phyloP scores from a whole-genome alignment of 805 yeast species.

The Yarrowia keelungensis region DNA sequence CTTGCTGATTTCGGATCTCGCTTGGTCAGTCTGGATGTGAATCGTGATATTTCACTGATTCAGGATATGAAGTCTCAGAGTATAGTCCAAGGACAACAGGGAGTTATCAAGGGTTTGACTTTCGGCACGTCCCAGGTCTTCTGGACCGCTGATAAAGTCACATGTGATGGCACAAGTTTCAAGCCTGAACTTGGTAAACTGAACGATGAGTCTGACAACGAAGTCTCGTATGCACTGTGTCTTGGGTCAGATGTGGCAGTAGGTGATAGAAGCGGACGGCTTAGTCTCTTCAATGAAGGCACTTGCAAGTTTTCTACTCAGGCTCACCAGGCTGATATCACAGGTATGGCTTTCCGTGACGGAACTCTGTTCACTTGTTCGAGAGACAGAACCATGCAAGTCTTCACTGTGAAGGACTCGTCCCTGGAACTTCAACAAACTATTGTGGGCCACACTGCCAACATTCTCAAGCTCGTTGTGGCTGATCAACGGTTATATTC shows the following conservation, averaged over 20 bases:
- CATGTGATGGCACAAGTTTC: constrained; percentile 1
- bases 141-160: constrained; percentile 26
- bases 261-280: not conserved
- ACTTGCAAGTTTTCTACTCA: constrained; percentile 9
- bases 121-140: constrained; percentile 2
- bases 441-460: constrained; percentile 64
- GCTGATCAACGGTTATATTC: constrained; percentile 54
- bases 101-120: constrained; percentile 28
- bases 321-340: constrained; percentile 23
- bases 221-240: constrained; percentile 1
- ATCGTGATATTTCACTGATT: not conserved
- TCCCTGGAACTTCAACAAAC: constrained; percentile 67
- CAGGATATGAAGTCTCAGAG: constrained; percentile 5
- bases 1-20: constrained; percentile 2
- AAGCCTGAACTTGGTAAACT: constrained; percentile 5
- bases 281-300: not conserved
- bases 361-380: constrained; percentile 49
- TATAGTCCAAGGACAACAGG: constrained; percentile 20
- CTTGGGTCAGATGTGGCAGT: constrained; percentile 8
- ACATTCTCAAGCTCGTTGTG: constrained; percentile 53
- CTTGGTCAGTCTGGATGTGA: not conserved
- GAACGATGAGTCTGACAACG: constrained; percentile 28
- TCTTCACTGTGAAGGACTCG: constrained; percentile 50
- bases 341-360: constrained; percentile 18
- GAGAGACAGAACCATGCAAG: constrained; percentile 69